Conservation (phyloP, 2,329 filamentous ascomycete genomes). For the Aspergillus novoparasiticus region DNA sequence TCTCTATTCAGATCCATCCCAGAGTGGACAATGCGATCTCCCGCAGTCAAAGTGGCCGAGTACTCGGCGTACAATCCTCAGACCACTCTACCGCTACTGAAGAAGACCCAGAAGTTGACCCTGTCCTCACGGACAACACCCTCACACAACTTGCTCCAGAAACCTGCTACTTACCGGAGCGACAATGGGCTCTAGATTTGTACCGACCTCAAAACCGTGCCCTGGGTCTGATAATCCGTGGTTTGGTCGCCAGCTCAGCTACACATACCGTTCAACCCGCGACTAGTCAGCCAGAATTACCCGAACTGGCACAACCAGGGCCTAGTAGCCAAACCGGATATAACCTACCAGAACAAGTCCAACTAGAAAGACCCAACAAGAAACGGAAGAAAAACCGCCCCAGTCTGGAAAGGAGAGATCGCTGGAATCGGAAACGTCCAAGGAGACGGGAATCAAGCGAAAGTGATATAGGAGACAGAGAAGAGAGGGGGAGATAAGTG, state of each 20-base stretch:
- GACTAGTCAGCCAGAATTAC: not conserved
- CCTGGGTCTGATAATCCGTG: not conserved
- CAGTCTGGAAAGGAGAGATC: not conserved
- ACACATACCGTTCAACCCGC: not conserved
- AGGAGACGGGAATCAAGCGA: not conserved
- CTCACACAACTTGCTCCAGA: not conserved
- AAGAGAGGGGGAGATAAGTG: not conserved
- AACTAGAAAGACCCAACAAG: not conserved
- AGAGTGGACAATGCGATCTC: constrained; percentile 17
- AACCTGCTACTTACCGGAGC: not conserved
- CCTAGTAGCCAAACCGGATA: not conserved
- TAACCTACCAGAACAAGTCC: not conserved
- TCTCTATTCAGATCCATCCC: constrained; percentile 8
- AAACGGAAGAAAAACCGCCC: not conserved
- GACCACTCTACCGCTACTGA: not conserved
- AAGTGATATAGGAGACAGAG: too few relatives aligned
- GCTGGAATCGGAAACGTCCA: not conserved
- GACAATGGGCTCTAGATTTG: not conserved
- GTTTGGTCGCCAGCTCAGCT: not conserved
- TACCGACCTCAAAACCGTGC: not conserved
- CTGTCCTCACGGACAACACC: not conserved
- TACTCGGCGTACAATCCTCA: not conserved
- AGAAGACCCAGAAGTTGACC: not conserved
- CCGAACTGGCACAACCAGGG: too few relatives aligned
- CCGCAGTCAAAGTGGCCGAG: constrained; percentile 13